Evolutionary conservation across 192 early-diverging fungal genomes (phyloP).

Genomic region (Gigaspora rosea): DNA sequence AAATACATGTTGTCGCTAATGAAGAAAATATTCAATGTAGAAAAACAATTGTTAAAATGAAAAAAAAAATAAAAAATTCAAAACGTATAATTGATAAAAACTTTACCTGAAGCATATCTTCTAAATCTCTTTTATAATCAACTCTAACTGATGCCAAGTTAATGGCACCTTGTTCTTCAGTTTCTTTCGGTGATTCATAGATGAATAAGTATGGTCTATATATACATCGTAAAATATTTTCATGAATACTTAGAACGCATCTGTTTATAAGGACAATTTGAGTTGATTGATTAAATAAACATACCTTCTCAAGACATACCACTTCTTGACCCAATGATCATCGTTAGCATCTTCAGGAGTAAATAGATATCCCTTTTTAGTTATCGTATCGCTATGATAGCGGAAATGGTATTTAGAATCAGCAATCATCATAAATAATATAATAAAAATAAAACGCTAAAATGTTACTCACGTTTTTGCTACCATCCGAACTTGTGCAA

Average conservation of each 20-base stretch:
- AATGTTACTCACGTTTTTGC: constrained; percentile 37
- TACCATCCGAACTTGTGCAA: constrained; percentile 45
- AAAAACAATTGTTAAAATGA: not conserved
- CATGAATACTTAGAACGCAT: not conserved
- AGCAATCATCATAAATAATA: no score
- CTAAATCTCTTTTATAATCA: constrained; percentile 56
- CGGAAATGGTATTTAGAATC: not conserved
- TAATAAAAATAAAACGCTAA: not conserved
- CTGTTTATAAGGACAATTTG: not conserved
- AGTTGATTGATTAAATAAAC: constrained; percentile 1
- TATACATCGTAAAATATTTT: constrained; percentile 20
- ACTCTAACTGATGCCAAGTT: constrained; percentile 70
- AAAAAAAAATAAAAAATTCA: no score
- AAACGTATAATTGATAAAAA: not conserved
- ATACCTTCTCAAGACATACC: constrained; percentile 75
- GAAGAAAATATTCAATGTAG: not conserved
- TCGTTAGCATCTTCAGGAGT: constrained; percentile 55
- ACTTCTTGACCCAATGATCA: constrained; percentile 72
- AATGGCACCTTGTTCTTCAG: constrained; percentile 72
- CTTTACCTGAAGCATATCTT: constrained; percentile 59
- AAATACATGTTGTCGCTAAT: constrained; percentile 66
- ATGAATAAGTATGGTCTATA: constrained; percentile 79
- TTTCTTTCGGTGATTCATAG: constrained; percentile 63
- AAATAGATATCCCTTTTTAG: constrained; percentile 54
- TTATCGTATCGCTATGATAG: constrained; percentile 45